These are phyloP conservation scores for Phytophthora rubi DNA, from an alignment of 352 stramenopile species.

Conservation along the genomic window DNA sequence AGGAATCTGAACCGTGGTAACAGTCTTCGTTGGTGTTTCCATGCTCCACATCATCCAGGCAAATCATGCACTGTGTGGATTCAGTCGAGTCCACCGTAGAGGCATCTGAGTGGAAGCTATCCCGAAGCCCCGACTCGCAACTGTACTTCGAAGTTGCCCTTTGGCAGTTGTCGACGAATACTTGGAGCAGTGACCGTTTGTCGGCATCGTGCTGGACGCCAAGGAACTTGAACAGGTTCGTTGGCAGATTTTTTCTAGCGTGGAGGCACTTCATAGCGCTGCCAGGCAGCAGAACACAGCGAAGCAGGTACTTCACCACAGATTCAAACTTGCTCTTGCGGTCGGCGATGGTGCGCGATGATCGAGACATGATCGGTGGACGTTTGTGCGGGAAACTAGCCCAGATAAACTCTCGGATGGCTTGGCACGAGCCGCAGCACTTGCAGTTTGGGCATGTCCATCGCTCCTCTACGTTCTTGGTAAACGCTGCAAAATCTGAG, in stretches of 20 bases:
- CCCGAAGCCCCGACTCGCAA: background rate
- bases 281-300: conserved; percentile 61
- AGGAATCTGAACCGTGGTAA: conserved; percentile 3
- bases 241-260: conserved; percentile 48
- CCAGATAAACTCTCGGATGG: conserved; percentile 64
- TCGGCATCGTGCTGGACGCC: conserved; percentile 49
- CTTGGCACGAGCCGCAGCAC: conserved; percentile 64
- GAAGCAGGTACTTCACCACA: conserved; percentile 65
- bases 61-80: conserved; percentile 48
- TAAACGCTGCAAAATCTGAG: conserved; percentile 64
- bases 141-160: background rate
- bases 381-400: conserved; percentile 65
- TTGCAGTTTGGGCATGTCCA: conserved; percentile 56
- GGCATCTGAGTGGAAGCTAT: conserved; percentile 34
- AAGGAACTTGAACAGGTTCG: conserved; percentile 60
- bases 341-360: conserved; percentile 42
- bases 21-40: conserved; percentile 10
- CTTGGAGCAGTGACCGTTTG: conserved; percentile 67
- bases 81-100: conserved; percentile 40
- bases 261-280: conserved; percentile 68
- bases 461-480: conserved; percentile 48
- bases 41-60: conserved; percentile 47
- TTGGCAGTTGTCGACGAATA: conserved; percentile 69
- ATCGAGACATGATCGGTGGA: conserved; percentile 41
- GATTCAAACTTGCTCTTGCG: conserved; percentile 61